Conservation (phyloP, 2,329 filamentous ascomycete species). For the Verticillium isaacii region DNA sequence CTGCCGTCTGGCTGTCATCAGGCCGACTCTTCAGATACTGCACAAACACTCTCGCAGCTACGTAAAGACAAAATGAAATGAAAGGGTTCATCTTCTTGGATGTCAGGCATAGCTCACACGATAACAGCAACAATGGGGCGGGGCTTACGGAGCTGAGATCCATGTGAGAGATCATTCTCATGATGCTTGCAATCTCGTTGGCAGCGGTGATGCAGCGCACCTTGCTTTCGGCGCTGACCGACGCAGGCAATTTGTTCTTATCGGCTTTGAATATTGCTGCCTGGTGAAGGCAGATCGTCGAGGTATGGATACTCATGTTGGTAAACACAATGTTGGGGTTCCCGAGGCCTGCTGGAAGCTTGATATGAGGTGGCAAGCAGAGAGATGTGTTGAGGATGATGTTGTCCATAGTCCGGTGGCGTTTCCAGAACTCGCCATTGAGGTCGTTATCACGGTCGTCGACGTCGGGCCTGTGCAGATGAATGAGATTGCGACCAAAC, state of each 20-base stretch:
- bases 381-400: constrained; percentile 84
- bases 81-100: constrained; percentile 80
- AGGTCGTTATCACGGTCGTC: constrained; percentile 83
- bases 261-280: constrained; percentile 97
- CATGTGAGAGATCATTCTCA: constrained; percentile 89
- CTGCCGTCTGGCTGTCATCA: constrained; percentile 71
- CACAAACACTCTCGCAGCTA: constrained; percentile 91
- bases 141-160: constrained; percentile 72
- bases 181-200: constrained; percentile 88
- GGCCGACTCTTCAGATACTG: constrained; percentile 95
- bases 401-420: constrained; percentile 84
- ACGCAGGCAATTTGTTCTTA: constrained; percentile 71
- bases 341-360: constrained; percentile 68
- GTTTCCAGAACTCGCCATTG: constrained; percentile 93
- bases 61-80: constrained; percentile 91
- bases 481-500: constrained; percentile 85
- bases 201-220: constrained; percentile 89
- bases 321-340: constrained; percentile 87
- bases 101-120: constrained; percentile 15
- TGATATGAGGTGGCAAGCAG: constrained; percentile 73
- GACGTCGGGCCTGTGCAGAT: constrained; percentile 80
- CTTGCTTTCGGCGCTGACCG: constrained; percentile 84
- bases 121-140: not conserved
- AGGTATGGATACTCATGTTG: constrained; percentile 97
- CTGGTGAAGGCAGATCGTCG: constrained; percentile 95